A percentile compares a stretch with the other conserved stretches of the same genome.
These are phyloP conservation scores for Schizosaccharomyces cryophilus DNA, from an alignment of 805 yeast genomes.

Conservation along the genomic window DNA sequence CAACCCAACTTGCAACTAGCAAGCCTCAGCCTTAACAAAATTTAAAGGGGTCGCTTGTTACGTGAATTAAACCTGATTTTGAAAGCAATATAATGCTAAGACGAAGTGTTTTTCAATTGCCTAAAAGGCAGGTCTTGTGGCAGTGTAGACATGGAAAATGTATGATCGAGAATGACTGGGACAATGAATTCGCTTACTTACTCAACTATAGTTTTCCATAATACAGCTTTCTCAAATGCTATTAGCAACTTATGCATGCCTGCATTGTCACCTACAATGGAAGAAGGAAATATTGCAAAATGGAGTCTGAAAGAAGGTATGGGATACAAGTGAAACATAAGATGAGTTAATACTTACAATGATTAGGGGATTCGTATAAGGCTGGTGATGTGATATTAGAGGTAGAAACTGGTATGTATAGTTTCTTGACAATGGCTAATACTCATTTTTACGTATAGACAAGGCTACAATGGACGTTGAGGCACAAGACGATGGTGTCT, in stretches of 20 bases:
- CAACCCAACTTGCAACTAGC: too few species aligned
- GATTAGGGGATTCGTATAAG: conserved; percentile 32
- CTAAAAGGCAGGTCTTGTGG: too few species aligned
- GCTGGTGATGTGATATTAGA: conserved; percentile 93
- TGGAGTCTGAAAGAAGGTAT: conserved; percentile 52
- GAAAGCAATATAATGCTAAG: conserved; percentile 10
- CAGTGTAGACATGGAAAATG: too few species aligned
- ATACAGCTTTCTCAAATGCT: conserved; percentile 5
- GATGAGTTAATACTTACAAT: neutral
- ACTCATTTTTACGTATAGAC: conserved; percentile 18
- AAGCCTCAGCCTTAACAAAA: too few species aligned
- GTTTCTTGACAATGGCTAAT: neutral
- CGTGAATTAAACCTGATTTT: conserved; percentile 14
- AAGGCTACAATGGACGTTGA: conserved; percentile 96
- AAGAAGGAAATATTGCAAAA: conserved; percentile 69
- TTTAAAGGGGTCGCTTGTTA: too few species aligned
- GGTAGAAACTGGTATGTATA: conserved; percentile 31
- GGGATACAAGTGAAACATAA: conserved; percentile 15
- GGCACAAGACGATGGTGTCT: conserved; percentile 82
- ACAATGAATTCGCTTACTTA: neutral
- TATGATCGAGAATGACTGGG: neutral
- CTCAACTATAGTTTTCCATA: neutral
- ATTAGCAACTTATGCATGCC: conserved; percentile 56
- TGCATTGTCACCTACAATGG: conserved; percentile 98
- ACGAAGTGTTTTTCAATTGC: too few species aligned